Base-by-base conservation (phyloP, 805 yeast genomes). In the Clavispora santaluciae region DNA sequence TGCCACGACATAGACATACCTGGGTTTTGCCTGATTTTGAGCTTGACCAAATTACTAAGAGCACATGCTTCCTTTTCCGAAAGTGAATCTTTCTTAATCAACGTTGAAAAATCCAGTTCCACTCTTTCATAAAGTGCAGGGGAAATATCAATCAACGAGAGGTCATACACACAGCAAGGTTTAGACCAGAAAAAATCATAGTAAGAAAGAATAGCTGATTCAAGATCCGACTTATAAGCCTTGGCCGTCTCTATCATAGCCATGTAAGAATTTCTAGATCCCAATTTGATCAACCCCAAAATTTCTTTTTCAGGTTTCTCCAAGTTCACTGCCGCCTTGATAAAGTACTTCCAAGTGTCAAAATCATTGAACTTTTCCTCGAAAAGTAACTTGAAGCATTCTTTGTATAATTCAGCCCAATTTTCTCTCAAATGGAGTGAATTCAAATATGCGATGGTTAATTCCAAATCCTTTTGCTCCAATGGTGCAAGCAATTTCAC, bases 331-430 rank as follows among this genome's bases (percentile, higher is more conserved):
- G 72, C 70, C 2, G 89, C 64, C 34, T 67, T 62, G 16, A 78
- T 70, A 37, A 75, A 60, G 13, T 68, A 63, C 48, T 79, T 75
- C 86, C 95, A 87, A 28, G 88, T 78, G 42, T 77, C 75, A 69
- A 78, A 90, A 57, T 89, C 95, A 58, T 90, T 88, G 40, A 84
- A 73, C 8, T 68, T 58, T 18, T 72, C 62, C 4, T 62, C 65
- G 13, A 71, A 63, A 24, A 88, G 57, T 11, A 78, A 66, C 4
- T 52, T 44, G 5, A 55, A 31, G 18, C 41, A 25, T 25, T 20
- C 45, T 16, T 17, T n/a, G 45, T 53, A 67, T 11, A 87, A 59
- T 10, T 53, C 45, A 0, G 63, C 61, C 76, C 79, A 79, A 3
- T 68, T 49, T 39, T 72, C 63, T 6, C 60, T 23, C 12, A 60